Evolutionary conservation across 257 asterid genomes (phyloP), one percentile per base, ranked within the genome.

Genomic region (Scutellaria baicalensis): DNA sequence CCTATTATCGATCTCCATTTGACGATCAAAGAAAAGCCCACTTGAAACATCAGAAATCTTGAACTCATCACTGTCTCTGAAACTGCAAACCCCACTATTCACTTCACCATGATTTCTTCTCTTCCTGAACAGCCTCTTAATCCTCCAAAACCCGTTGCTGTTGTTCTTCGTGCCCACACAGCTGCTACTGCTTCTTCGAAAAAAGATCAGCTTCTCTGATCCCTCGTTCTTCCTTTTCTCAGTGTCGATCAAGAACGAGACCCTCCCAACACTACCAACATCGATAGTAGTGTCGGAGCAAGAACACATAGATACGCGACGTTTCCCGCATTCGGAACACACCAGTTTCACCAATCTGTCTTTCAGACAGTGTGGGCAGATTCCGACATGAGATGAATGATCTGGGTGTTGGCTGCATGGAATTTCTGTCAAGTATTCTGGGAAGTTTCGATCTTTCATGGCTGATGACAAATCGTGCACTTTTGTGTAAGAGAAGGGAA

Each of bases 301-400:
- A 31, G 95, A 84, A 58, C 95, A 90, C 0, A 91, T 84, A 39
- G 93, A 83, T 6, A 85, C 79, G 9, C 97, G 79, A 67, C 84
- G 90, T 27, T 87, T 91, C 39, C 98, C 97, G 69, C 98, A 93
- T 12, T 93, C 97, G 0, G 93, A 77, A 73, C 98, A 93, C 1
- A 88, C 86, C 52, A 93, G 17, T 5, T 83, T 78, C 23, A 75
- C 73, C 49, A 93, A 71, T 65, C 81, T 69, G 14, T 93, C 96
- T 72, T 78, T 87, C 4, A 93, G 81, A 49, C 98, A 93, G 78
- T 68, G 44, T 4, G 98, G 84, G 66, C 98, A 93, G 40, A 93
- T 85, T n/a, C 98, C 98, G 16, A 78, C 79, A 1, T 50, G 18
- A 14, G 88, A 59, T 1, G 95, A 77, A 49, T n/a, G n/a, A n/a